Conservation (phyloP, 2,329 filamentous ascomycete genomes). For the Lojkania enalia region DNA sequence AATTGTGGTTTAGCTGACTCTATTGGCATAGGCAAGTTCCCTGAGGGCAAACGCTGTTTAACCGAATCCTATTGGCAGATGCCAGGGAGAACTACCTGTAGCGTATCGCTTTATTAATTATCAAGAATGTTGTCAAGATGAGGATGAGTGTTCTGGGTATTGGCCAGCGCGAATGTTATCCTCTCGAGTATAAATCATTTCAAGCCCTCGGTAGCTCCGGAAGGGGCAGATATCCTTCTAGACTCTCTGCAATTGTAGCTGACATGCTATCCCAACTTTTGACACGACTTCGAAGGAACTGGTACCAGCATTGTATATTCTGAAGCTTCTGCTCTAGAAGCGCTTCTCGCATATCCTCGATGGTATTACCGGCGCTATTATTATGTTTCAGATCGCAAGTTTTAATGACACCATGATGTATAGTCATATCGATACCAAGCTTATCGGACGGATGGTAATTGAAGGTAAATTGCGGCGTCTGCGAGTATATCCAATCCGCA, state of each 20-base stretch:
- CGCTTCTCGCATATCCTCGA: conserved; percentile 20
- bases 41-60: too few species aligned
- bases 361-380: conserved; percentile 6
- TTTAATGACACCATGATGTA: conserved; percentile 61
- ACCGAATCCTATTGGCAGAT: too few species aligned
- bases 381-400: conserved; percentile 41
- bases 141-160: too few species aligned
- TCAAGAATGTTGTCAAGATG: too few species aligned
- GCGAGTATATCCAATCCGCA: conserved; percentile 75
- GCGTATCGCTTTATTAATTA: too few species aligned
- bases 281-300: conserved; percentile 23
- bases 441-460: conserved; percentile 52
- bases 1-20: too few species aligned
- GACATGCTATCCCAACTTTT: conserved; percentile 18
- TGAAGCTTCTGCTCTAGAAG: conserved; percentile 51
- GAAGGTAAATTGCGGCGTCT: conserved; percentile 83
- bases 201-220: conserved; percentile 17
- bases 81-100: too few species aligned
- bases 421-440: conserved; percentile 29
- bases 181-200: conserved; percentile 5
- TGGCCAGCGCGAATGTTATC: too few species aligned
- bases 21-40: too few species aligned
- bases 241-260: conserved; percentile 17
- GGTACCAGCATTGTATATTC: conserved; percentile 51
- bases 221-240: conserved; percentile 28